These are phyloP conservation scores for Dysphania ambrosioides DNA, from an alignment of 148 eudicot species.

Conservation along the genomic window DNA sequence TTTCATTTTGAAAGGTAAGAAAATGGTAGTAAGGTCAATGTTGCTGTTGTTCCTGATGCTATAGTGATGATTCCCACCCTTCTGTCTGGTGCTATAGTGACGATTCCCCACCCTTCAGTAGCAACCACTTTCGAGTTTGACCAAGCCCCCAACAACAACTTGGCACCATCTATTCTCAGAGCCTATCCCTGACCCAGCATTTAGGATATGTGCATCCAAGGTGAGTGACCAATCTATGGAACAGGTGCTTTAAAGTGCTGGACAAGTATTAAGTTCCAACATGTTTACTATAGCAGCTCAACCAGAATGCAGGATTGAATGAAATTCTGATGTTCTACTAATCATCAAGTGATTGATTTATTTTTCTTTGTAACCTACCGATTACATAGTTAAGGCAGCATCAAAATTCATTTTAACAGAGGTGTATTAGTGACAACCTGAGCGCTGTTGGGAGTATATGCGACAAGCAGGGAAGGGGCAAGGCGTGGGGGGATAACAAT, in stretches of 20 bases:
- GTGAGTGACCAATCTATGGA: conserved; percentile 20
- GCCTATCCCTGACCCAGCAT: conserved; percentile 7
- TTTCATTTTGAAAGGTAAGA: background rate
- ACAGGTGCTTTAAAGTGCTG: conserved; percentile 7
- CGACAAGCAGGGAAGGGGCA: background rate
- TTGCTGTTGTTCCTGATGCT: background rate
- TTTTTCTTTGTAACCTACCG: background rate
- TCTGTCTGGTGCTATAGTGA: background rate
- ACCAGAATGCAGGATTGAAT: background rate
- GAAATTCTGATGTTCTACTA: background rate
- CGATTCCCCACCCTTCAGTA: background rate
- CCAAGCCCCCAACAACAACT: background rate
- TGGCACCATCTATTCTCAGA: conserved; percentile 13
- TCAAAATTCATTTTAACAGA: background rate
- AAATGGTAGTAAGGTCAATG: background rate
- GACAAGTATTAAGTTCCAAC: background rate
- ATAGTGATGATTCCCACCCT: background rate
- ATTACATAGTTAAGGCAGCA: background rate
- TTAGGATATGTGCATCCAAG: conserved; percentile 6
- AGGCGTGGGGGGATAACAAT: background rate
- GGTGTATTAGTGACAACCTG: background rate
- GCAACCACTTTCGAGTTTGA: background rate
- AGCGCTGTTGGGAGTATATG: background rate
- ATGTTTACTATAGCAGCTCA: background rate
- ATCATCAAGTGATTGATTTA: background rate